Evolutionary conservation across 495 filamentous ascomycete species (phyloP).

Genomic region (Aspergillus wentii): DNA sequence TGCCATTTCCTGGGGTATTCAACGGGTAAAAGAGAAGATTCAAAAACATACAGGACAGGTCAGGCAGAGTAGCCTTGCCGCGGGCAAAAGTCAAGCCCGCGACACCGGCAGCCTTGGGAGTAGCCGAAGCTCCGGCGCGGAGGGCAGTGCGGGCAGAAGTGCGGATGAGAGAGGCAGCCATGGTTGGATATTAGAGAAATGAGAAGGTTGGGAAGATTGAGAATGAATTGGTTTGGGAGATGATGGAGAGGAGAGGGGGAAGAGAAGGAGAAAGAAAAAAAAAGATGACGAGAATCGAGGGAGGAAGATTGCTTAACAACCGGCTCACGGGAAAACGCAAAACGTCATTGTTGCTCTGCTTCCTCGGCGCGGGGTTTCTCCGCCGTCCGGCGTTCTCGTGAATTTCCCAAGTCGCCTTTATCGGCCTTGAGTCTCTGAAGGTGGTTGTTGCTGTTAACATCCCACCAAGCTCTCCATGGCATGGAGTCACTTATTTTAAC

Average conservation of each 20-base stretch:
- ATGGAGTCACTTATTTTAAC: background rate
- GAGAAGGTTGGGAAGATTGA: constrained; percentile 4
- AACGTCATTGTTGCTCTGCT: constrained; percentile 16
- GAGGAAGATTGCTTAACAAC: constrained; percentile 1
- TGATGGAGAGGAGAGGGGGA: constrained; percentile 6
- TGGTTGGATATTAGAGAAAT: no score
- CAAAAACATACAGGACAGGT: constrained; percentile 73
- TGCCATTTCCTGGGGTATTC: no score
- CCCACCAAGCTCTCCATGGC: background rate
- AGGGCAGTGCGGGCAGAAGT: constrained; percentile 50
- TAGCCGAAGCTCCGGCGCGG: constrained; percentile 46
- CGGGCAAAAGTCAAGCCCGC: constrained; percentile 70
- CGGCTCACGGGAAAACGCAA: no score
- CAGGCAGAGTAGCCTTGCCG: constrained; percentile 88
- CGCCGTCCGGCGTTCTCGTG: no score
- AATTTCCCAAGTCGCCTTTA: no score
- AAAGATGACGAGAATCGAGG: constrained; percentile 1
- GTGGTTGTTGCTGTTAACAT: no score
- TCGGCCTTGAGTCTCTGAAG: no score
- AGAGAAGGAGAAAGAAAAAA: constrained; percentile 8
- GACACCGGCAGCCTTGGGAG: constrained; percentile 50
- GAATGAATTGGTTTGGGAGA: constrained; percentile 1
- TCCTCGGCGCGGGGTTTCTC: constrained; percentile 14
- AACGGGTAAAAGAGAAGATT: background rate
- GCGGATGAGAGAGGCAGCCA: constrained; percentile 54